A percentile compares a stretch with the other conserved stretches of the same genome.
Conservation (phyloP, 768 basidiomycete genomes). For the Termitomyces sp. region DNA sequence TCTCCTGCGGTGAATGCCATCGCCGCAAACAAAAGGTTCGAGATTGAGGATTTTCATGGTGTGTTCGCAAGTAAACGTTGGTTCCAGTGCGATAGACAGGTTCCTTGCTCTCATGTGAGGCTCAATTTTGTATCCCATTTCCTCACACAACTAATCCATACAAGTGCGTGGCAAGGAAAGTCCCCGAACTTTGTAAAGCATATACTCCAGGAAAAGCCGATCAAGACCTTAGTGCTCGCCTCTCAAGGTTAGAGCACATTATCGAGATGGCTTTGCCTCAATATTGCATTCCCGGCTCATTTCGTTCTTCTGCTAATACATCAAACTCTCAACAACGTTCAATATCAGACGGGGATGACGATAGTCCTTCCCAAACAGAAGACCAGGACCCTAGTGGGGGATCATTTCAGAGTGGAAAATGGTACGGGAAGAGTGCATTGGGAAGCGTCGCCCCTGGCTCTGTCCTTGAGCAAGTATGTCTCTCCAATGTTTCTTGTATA, state of each 20-base stretch:
- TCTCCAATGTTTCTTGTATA: not conserved
- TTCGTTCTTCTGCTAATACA: constrained; percentile 24
- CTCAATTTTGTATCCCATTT: constrained; percentile 6
- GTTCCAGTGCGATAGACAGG: constrained; percentile 74
- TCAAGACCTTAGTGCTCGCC: constrained; percentile 70
- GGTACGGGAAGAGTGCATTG: constrained; percentile 80
- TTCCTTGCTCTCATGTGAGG: constrained; percentile 79
- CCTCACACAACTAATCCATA: constrained; percentile 10
- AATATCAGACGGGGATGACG: constrained; percentile 55
- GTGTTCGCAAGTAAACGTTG: constrained; percentile 10
- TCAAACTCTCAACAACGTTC: constrained; percentile 37
- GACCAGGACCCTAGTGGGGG: constrained; percentile 75
- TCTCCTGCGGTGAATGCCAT: constrained; percentile 86
- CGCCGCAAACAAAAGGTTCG: constrained; percentile 80
- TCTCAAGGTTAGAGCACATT: constrained; percentile 76
- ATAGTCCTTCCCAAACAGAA: constrained; percentile 64
- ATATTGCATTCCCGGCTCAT: constrained; percentile 43
- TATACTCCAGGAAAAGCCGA: constrained; percentile 86
- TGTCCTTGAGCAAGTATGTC: constrained; percentile 69
- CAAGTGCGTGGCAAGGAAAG: constrained; percentile 80
- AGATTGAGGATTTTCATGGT: constrained; percentile 1
- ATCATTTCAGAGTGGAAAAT: constrained; percentile 77
- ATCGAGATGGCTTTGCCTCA: constrained; percentile 78
- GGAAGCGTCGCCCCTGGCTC: constrained; percentile 79
- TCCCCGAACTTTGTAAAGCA: constrained; percentile 82